Evolutionary conservation across 2,329 filamentous ascomycete species (phyloP).

Genomic region (Paramyrothecium sp.): DNA sequence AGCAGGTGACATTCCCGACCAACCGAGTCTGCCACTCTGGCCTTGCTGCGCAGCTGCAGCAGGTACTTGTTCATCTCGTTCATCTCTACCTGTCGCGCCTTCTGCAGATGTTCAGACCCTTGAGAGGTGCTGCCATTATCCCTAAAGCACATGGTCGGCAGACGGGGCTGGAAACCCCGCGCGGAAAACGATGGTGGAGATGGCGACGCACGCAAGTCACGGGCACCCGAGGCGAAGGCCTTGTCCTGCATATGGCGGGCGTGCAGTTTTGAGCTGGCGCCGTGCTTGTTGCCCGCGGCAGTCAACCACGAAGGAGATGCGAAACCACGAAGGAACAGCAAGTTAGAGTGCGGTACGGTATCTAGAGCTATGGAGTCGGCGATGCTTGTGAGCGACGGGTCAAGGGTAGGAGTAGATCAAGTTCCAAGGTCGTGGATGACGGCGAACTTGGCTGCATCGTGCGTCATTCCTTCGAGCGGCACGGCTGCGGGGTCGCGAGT

Average conservation of each 20-base stretch:
- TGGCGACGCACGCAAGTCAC: not conserved
- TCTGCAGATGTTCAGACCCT: not conserved
- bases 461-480: no score
- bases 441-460: no score
- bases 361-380: no score
- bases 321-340: not conserved
- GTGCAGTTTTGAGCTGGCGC: not conserved
- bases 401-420: no score
- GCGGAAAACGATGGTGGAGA: not conserved
- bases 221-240: not conserved
- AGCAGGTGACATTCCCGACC: not conserved
- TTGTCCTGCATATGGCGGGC: not conserved
- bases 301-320: not conserved
- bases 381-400: no score
- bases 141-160: not conserved
- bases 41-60: not conserved
- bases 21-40: not conserved
- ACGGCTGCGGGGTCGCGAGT: no score
- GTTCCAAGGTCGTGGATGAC: no score
- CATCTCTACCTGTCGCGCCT: not conserved
- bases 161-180: not conserved
- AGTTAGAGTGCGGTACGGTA: no score
- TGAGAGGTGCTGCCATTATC: not conserved
- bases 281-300: not conserved
- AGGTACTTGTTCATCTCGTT: not conserved